Percentiles rank a stretch among this genome's conserved stretches.
Evolutionary conservation across 2,329 filamentous ascomycete species (phyloP).

Genomic region (Trichoderma sp.): DNA sequence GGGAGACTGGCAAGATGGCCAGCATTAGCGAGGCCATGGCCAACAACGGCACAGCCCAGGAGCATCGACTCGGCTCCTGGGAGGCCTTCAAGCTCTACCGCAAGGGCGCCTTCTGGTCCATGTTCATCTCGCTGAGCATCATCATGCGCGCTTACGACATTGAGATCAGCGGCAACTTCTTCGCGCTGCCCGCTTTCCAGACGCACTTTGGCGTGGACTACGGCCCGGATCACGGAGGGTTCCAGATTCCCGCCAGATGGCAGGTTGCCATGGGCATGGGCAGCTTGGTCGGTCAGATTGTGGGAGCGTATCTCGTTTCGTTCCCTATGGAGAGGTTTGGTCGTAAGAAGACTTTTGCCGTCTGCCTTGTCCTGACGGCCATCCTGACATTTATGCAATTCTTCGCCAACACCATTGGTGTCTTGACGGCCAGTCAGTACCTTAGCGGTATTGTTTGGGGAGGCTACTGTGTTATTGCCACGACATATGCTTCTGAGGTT

Average conservation of each 20-base stretch:
- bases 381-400: constrained; percentile 49
- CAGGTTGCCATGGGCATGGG: constrained; percentile 48
- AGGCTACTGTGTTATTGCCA: constrained; percentile 43
- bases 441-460: constrained; percentile 48
- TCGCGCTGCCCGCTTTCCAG: constrained; percentile 32
- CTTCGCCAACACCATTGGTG: constrained; percentile 39
- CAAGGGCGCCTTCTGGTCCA: constrained; percentile 38
- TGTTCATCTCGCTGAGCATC: constrained; percentile 37
- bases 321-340: constrained; percentile 38
- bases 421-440: constrained; percentile 43
- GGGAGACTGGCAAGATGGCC: constrained; percentile 13
- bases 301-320: constrained; percentile 39
- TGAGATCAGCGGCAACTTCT: constrained; percentile 38
- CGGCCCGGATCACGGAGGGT: constrained; percentile 21
- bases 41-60: constrained; percentile 3
- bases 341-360: constrained; percentile 44
- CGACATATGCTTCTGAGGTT: constrained; percentile 48
- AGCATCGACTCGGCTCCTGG: background rate
- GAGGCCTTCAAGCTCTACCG: constrained; percentile 34
- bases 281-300: constrained; percentile 45
- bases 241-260: constrained; percentile 48
- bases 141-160: constrained; percentile 45
- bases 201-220: constrained; percentile 10
- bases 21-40: constrained; percentile 17
- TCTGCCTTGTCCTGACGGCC: constrained; percentile 27